Evolutionary conservation across 805 yeast genomes (phyloP), one percentile per base, ranked within the genome.

Genomic region (Wickerhamomyces strasburgensis): DNA sequence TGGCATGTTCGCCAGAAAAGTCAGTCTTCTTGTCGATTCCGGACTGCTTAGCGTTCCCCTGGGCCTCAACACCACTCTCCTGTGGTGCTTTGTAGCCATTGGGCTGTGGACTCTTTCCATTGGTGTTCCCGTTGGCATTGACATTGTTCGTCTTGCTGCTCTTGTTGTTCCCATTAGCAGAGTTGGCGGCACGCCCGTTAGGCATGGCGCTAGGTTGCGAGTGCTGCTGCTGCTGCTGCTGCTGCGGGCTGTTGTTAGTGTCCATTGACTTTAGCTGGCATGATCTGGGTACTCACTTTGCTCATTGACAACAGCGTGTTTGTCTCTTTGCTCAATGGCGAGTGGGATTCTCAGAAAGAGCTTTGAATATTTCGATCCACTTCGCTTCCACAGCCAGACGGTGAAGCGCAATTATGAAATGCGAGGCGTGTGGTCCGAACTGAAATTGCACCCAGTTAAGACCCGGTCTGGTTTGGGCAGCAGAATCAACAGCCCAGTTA

Each of bases 361-460:
- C 9, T 24, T 30, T 30, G 38, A 25, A n/a, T n/a, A n/a, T n/a
- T n/a, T n/a, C n/a, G n/a, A n/a, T n/a, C n/a, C n/a, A n/a, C n/a
- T n/a, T n/a, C n/a, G n/a, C n/a, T n/a, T n/a, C n/a, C n/a, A n/a
- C n/a, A n/a, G n/a, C n/a, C n/a, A n/a, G n/a, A n/a, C n/a, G n/a
- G 25, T 21, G 7, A 21, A 21, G 25, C 25, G 11, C n/a, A n/a
- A n/a, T n/a, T n/a, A 21, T 21, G 25, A 21, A 21, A 21, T 21
- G 23, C 28, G 21, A 27, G 16, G 11, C 13, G 6, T 44, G 48
- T 39, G 36, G 46, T 43, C 42, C 49, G 39, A 45, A 45, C 45
- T 45, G 49, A 45, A 45, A 45, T 43, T 45, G 10, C 25, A 21
- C 25, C n/a, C n/a, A n/a, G n/a, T n/a, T n/a, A n/a, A n/a, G n/a